A percentile compares a stretch with the other conserved stretches of the same genome.
phyloP scores from a whole-genome alignment of 371 early-diverging fungal species.

The Mortierella sp. region DNA sequence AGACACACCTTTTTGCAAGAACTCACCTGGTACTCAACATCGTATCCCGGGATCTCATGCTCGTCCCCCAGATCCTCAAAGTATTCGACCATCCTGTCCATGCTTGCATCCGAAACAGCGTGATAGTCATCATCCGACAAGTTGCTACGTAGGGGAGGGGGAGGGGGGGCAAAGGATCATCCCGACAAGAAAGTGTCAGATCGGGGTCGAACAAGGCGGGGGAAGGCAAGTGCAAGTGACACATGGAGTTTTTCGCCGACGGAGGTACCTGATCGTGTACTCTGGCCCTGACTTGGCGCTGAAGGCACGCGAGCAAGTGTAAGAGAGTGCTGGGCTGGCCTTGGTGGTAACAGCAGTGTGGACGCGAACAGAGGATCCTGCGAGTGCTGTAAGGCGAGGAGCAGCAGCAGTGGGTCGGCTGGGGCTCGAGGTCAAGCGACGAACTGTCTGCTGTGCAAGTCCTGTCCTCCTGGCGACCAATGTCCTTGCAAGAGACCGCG shows the following conservation, averaged over 20 bases:
- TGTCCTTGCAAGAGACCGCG: slow-evolving; percentile 10
- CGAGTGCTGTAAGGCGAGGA: no score
- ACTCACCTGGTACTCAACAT: slow-evolving; percentile 86
- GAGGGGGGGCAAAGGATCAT: no score
- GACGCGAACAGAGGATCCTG: background rate
- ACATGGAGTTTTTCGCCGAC: no score
- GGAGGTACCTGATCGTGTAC: slow-evolving; percentile 32
- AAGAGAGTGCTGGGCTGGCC: background rate
- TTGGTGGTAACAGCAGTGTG: background rate
- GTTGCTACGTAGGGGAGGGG: slow-evolving; percentile 59
- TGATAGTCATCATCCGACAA: slow-evolving; percentile 75
- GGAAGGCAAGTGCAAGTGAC: no score
- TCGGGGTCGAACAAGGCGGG: no score
- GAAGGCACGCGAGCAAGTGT: slow-evolving; percentile 4
- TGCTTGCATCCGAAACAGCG: slow-evolving; percentile 69
- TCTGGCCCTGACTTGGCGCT: slow-evolving; percentile 15
- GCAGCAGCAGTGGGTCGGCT: no score
- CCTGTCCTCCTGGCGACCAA: slow-evolving; percentile 1
- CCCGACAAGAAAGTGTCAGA: no score
- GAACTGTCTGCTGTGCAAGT: slow-evolving; percentile 2
- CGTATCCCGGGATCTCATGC: slow-evolving; percentile 76
- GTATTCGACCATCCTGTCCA: slow-evolving; percentile 78
- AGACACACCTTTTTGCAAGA: slow-evolving; percentile 47
- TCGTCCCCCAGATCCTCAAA: slow-evolving; percentile 86
- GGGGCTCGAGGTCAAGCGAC: slow-evolving; percentile 6